Percentiles rank a stretch among this genome's conserved stretches.
Conservation (phyloP, 345 rosid species). For the Viola odorata region DNA sequence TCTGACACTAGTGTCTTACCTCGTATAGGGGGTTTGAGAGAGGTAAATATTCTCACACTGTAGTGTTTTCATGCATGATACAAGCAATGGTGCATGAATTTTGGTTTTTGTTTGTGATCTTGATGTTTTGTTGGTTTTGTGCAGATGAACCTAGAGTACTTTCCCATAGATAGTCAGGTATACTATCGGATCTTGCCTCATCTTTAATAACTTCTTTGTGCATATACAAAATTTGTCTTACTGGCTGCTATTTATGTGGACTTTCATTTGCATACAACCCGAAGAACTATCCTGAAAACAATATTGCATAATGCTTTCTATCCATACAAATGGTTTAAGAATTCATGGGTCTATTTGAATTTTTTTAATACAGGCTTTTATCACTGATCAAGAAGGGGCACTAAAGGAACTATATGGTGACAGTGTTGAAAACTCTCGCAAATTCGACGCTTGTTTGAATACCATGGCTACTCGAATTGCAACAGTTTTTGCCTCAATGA, state of each 20-base stretch:
- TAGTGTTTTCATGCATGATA: conserved; percentile 3
- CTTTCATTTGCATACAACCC: too few species aligned
- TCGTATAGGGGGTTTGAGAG: conserved; percentile 85
- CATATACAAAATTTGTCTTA: background rate
- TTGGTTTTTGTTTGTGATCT: background rate
- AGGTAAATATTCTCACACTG: conserved; percentile 41
- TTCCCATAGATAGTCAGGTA: conserved; percentile 88
- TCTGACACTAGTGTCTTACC: conserved; percentile 81
- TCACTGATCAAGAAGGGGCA: conserved; percentile 85
- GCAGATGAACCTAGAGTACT: conserved; percentile 94
- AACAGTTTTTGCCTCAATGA: conserved; percentile 87
- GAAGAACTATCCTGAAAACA: too few species aligned
- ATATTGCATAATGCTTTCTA: too few species aligned
- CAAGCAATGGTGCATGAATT: background rate
- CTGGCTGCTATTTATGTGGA: too few species aligned
- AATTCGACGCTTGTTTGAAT: conserved; percentile 58
- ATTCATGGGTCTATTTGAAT: too few species aligned
- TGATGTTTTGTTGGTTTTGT: conserved; percentile 10
- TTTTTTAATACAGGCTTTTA: conserved; percentile 56
- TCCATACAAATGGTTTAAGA: too few species aligned
- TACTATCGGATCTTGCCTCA: background rate
- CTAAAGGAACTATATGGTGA: conserved; percentile 56
- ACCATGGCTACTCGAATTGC: conserved; percentile 80
- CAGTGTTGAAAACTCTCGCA: conserved; percentile 51
- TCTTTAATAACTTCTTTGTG: background rate